Conservation (phyloP, 2,329 filamentous ascomycete genomes). For the Akanthomyces uredinophilus region DNA sequence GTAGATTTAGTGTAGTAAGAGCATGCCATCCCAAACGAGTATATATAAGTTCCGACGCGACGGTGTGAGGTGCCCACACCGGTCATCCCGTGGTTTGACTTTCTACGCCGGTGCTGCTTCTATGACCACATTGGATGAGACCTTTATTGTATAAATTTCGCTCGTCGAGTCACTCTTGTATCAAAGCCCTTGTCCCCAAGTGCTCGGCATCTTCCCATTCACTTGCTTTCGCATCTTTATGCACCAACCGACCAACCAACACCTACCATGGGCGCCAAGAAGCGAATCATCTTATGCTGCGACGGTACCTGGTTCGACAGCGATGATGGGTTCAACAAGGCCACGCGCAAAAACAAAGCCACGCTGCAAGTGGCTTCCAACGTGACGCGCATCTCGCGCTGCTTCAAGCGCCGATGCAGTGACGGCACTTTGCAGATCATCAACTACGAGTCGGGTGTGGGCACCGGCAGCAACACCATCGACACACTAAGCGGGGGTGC, state of each 20-base stretch:
- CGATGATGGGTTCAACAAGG: conserved; percentile 42
- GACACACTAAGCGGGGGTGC: conserved; percentile 49
- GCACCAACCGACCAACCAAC: background rate
- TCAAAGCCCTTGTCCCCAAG: background rate
- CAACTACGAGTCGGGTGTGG: conserved; percentile 57
- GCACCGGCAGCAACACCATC: conserved; percentile 45
- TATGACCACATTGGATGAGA: background rate
- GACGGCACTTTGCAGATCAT: conserved; percentile 54
- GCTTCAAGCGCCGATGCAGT: conserved; percentile 45
- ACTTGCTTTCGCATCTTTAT: background rate
- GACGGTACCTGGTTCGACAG: conserved; percentile 53
- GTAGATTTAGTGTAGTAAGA: background rate
- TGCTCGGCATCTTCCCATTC: background rate
- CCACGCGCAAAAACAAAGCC: conserved; percentile 32
- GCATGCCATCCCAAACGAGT: too few species aligned
- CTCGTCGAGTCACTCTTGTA: background rate
- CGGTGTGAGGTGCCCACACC: background rate
- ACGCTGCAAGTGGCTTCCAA: conserved; percentile 51
- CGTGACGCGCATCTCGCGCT: conserved; percentile 55
- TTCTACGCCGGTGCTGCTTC: background rate
- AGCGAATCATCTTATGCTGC: conserved; percentile 48
- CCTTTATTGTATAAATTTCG: background rate
- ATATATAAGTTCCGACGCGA: background rate
- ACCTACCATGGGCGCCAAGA: conserved; percentile 23
- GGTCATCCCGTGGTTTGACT: background rate